Conservation (phyloP, 108 stramenopile species). For the Schizochytrium sp. region DNA sequence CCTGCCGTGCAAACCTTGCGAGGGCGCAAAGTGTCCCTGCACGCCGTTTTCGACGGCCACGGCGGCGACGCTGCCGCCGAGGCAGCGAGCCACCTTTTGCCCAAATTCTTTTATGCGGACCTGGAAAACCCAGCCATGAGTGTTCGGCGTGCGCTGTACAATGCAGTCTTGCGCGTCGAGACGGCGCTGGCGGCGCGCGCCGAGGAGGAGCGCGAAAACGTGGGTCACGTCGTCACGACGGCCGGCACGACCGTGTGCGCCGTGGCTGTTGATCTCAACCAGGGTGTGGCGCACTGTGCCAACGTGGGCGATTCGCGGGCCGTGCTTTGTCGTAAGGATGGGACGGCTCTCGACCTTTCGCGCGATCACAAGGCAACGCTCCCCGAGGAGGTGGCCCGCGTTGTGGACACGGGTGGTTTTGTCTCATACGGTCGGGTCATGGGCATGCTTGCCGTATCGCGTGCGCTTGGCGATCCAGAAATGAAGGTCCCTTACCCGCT, state of each 20-base stretch:
- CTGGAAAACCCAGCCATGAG: neutral
- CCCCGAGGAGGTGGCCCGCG: constrained; percentile 61
- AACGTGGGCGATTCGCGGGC: constrained; percentile 11
- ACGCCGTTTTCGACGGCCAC: constrained; percentile 3
- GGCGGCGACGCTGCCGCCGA: neutral
- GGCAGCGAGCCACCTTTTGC: neutral
- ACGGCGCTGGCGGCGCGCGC: neutral
- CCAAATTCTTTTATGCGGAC: neutral
- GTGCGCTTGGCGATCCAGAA: constrained; percentile 75
- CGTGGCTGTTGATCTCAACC: neutral
- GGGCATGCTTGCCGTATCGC: constrained; percentile 72
- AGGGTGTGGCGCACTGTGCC: neutral
- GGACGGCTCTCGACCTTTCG: constrained; percentile 48
- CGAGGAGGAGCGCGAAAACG: neutral
- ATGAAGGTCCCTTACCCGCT: constrained; percentile 51
- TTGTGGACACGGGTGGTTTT: constrained; percentile 68
- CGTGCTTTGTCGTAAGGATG: neutral
- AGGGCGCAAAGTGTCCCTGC: neutral
- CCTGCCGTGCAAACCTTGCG: neutral
- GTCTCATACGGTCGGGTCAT: constrained; percentile 64
- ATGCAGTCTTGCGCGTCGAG: neutral
- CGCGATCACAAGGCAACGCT: constrained; percentile 69
- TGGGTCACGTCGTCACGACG: neutral
- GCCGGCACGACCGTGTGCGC: neutral
- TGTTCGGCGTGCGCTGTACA: neutral